A percentile compares a stretch with the other conserved stretches of the same genome.
phyloP scores from a whole-genome alignment of 306 rosid species.

The Cicer judaicum region DNA sequence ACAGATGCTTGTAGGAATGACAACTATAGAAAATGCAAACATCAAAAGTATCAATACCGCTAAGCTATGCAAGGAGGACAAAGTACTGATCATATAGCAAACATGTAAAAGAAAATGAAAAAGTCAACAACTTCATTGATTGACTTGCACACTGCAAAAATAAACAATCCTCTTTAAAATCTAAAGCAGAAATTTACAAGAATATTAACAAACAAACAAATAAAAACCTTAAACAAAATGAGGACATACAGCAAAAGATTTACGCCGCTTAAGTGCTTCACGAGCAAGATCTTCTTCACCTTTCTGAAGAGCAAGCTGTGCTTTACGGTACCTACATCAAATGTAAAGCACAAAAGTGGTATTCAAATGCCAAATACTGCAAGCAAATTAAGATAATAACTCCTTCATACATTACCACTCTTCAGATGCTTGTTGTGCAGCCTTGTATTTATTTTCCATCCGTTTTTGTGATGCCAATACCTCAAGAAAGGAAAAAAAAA shows the following conservation, averaged over 20 bases:
- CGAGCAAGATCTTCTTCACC: conserved; percentile 98
- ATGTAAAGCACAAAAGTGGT: conserved; percentile 29
- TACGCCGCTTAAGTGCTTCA: conserved; percentile 93
- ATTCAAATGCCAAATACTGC: conserved; percentile 14
- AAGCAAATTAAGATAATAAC: conserved; percentile 31
- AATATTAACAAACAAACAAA: background rate
- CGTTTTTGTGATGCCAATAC: conserved; percentile 96
- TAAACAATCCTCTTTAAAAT: conserved; percentile 10
- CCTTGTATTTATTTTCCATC: conserved; percentile 85
- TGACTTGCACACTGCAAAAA: conserved; percentile 2
- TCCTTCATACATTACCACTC: conserved; percentile 73
- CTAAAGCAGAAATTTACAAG: conserved; percentile 36
- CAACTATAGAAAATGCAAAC: conserved; percentile 31
- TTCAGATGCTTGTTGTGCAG: conserved; percentile 91
- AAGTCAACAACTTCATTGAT: conserved; percentile 23
- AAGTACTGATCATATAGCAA: conserved; percentile 5
- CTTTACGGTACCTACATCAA: conserved; percentile 78
- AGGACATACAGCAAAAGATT: conserved; percentile 81
- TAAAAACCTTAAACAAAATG: conserved; percentile 17
- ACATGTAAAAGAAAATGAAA: conserved; percentile 1
- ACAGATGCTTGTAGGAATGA: conserved; percentile 21
- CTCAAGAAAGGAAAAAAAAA: conserved; percentile 46
- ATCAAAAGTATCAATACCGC: conserved; percentile 9
- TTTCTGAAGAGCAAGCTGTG: conserved; percentile 91
- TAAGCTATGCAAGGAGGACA: conserved; percentile 26